Evolutionary conservation across 768 basidiomycete species (phyloP).

Genomic region (Suillus clintonianus): DNA sequence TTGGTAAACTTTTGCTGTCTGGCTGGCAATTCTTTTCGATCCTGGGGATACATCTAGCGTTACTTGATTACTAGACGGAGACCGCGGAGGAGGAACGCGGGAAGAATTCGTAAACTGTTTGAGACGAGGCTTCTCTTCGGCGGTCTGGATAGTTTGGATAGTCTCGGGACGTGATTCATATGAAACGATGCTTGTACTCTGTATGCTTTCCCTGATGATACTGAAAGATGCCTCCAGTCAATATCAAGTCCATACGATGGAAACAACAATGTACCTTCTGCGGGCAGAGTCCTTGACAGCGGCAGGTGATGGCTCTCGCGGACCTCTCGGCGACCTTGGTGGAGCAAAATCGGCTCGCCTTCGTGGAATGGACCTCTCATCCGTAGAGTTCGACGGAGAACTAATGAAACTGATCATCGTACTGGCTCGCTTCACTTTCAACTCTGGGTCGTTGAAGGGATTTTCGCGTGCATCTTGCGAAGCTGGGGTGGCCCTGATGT

Average conservation of each 20-base stretch:
- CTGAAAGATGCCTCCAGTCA: conserved; percentile 38
- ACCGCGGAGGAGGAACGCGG: conserved; percentile 64
- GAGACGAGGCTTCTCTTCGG: conserved; percentile 52
- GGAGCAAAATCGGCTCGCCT: conserved; percentile 69
- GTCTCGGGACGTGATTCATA: conserved; percentile 34
- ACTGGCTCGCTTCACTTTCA: conserved; percentile 32
- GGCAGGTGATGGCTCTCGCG: conserved; percentile 22
- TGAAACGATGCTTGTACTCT: conserved; percentile 41
- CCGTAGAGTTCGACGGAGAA: conserved; percentile 69
- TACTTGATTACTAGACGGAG: conserved; percentile 30
- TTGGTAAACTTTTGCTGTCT: conserved; percentile 62
- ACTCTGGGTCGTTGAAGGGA: conserved; percentile 43
- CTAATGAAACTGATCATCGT: conserved; percentile 49
- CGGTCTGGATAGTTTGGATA: conserved; percentile 19
- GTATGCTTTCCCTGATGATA: conserved; percentile 55
- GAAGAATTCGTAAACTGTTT: conserved; percentile 72
- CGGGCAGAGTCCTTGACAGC: conserved; percentile 23
- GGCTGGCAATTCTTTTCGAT: conserved; percentile 54
- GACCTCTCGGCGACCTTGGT: conserved; percentile 48
- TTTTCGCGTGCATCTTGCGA: conserved; percentile 26
- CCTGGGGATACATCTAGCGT: conserved; percentile 25
- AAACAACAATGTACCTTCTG: conserved; percentile 29
- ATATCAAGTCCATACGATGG: conserved; percentile 36
- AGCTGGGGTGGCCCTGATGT: conserved; percentile 22
- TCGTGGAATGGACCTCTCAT: conserved; percentile 63